Percentiles rank a stretch among this genome's conserved stretches.
These are phyloP conservation scores for Magnolia officinalis DNA, from an alignment of 164 flowering plant genomes.

Conservation along the genomic window DNA sequence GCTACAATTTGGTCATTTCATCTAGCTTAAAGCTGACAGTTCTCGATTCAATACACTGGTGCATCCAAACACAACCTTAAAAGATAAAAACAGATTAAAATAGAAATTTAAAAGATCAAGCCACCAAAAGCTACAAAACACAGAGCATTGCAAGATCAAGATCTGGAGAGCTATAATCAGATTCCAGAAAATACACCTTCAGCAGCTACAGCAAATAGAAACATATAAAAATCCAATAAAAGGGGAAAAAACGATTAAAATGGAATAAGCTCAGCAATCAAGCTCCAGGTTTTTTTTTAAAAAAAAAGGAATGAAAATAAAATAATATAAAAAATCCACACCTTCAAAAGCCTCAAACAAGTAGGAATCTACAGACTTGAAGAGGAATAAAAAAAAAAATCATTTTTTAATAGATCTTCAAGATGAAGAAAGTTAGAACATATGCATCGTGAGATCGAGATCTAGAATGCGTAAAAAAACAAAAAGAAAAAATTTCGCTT, in stretches of 20 bases:
- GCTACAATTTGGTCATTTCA: not conserved
- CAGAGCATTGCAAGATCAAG: not conserved
- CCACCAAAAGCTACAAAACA: not conserved
- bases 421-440: not conserved
- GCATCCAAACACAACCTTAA: not conserved
- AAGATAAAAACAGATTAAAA: not conserved
- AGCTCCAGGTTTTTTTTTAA: not conserved
- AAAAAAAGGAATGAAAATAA: not conserved
- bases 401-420: not conserved
- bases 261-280: not conserved
- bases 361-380: not conserved
- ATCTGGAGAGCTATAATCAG: not conserved
- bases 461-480: not conserved
- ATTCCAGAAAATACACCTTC: not conserved
- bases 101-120: not conserved
- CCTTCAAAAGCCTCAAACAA: not conserved
- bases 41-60: not conserved
- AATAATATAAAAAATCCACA: no score
- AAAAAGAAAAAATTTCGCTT: no score
- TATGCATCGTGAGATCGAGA: not conserved
- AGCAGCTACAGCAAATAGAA: not conserved
- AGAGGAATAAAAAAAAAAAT: no score
- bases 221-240: no score
- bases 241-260: not conserved
- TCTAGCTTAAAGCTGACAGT: not conserved